Percentiles rank a stretch among this genome's conserved stretches.
Conservation (phyloP, 108 stramenopile species). For the Fragilaria radians region DNA sequence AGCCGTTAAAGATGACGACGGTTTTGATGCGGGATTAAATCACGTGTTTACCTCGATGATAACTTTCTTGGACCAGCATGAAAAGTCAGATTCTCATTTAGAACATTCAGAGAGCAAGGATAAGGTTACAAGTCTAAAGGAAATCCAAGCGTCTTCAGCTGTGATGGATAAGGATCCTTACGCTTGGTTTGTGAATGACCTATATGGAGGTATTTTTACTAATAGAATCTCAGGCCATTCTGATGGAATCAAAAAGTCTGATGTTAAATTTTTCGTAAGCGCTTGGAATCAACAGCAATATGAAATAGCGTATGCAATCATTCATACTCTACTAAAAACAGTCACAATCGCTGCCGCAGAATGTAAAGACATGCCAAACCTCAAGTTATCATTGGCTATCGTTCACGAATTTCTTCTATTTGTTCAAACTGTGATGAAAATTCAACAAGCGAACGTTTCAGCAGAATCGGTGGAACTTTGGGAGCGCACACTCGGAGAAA, state of each 20-base stretch:
- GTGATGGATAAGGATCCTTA: conserved; percentile 12
- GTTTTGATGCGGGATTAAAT: conserved; percentile 73
- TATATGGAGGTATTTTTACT: conserved; percentile 36
- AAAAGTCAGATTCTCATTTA: conserved; percentile 7
- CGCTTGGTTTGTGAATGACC: conserved; percentile 45
- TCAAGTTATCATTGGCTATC: conserved; percentile 57
- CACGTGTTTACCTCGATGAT: conserved; percentile 60
- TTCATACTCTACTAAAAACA: conserved; percentile 49
- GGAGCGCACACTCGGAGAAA: conserved; percentile 56
- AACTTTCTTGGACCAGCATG: conserved; percentile 54
- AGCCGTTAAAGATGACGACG: conserved; percentile 73
- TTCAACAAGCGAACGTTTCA: conserved; percentile 63
- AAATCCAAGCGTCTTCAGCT: conserved; percentile 3
- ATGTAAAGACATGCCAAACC: conserved; percentile 59
- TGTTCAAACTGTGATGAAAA: conserved; percentile 50
- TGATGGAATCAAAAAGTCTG: not conserved
- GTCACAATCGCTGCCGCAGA: conserved; percentile 56
- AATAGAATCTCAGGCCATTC: not conserved
- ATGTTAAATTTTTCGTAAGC: not conserved
- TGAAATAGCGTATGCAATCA: conserved; percentile 29
- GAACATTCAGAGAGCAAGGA: not conserved
- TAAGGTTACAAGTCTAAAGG: conserved; percentile 1
- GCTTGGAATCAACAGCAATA: conserved; percentile 9
- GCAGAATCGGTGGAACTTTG: conserved; percentile 51
- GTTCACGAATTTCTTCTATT: conserved; percentile 68